These are phyloP conservation scores for Zopfia rhizophila DNA, from an alignment of 2,329 filamentous ascomycete genomes.

Conservation along the genomic window DNA sequence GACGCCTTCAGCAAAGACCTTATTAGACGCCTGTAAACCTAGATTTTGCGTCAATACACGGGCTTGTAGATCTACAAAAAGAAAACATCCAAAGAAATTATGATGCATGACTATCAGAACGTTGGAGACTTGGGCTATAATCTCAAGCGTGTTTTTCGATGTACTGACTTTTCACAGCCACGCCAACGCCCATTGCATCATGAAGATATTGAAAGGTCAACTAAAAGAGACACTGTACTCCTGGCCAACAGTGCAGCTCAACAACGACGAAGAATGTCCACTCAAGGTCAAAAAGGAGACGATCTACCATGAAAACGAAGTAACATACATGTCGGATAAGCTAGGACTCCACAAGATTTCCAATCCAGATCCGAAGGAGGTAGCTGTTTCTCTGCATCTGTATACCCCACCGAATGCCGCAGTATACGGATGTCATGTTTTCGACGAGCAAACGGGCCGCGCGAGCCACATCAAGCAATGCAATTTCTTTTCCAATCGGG, in stretches of 20 bases:
- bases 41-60: too few species aligned
- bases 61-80: too few species aligned
- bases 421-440: constrained; percentile 82
- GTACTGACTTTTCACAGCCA: constrained; percentile 43
- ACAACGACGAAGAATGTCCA: constrained; percentile 61
- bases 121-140: constrained; percentile 14
- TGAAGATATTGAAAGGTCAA: constrained; percentile 84
- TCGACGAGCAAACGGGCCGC: constrained; percentile 76
- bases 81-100: not conserved
- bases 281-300: constrained; percentile 74
- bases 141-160: not conserved
- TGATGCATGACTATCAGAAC: not conserved
- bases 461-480: constrained; percentile 40
- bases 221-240: constrained; percentile 84
- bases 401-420: constrained; percentile 93
- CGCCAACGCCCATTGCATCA: constrained; percentile 85
- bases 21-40: too few species aligned
- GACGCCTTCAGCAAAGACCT: too few species aligned
- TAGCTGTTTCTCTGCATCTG: constrained; percentile 86
- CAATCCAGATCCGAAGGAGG: constrained; percentile 76
- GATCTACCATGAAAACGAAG: constrained; percentile 74
- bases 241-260: constrained; percentile 67
- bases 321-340: constrained; percentile 91
- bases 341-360: constrained; percentile 85
- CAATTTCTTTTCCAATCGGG: constrained; percentile 48